Evolutionary conservation across 345 rosid species (phyloP), one percentile per base, ranked within the genome.

Genomic region (Turritis glabra): DNA sequence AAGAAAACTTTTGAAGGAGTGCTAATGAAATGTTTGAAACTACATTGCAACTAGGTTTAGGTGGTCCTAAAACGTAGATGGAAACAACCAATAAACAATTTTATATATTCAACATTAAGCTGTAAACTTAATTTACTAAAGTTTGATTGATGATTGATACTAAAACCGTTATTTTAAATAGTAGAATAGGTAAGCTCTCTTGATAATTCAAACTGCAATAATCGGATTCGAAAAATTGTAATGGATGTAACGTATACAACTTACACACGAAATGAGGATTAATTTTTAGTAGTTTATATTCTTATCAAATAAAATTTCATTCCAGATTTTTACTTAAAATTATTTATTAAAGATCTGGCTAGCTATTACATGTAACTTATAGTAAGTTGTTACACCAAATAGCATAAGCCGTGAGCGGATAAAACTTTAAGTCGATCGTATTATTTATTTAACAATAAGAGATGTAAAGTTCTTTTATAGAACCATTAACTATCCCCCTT

Each of bases 21-120:
- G 27, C 27, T 63, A 64, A 73, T 64, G 71, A 52, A 12, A 61
- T 38, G 61, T 50, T 60, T 4, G 19, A 52, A n/a, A 32, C 32
- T 29, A 7, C 46, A n/a, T 19, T 38, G 22, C 50, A 38, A 25
- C 61, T 67, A 25, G 17, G 50, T 37, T 37, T 37, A 10, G 61
- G 55, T 67, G 61, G 61, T 2, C 52, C 26, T 47, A 38, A 67
- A 67, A 25, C 10, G n/a, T 37, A 52, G 50, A 52, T 21, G 61
- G 18, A 37, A 51, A 23, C 11, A 25, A 6, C 25, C 50, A 67
- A 67, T 55, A 37, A 37, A 47, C 5, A n/a, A n/a, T 10, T 37
- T 7, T 35, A 9, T 35, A 35, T 35, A 14, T 43, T 43, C 22
- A 44, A 44, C 3, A 17, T 8, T 17, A 44, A 44, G 3, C 3